Evolutionary conservation across 305 asterid species (phyloP), one percentile per base, ranked within the genome.

Genomic region (Vinca major): DNA sequence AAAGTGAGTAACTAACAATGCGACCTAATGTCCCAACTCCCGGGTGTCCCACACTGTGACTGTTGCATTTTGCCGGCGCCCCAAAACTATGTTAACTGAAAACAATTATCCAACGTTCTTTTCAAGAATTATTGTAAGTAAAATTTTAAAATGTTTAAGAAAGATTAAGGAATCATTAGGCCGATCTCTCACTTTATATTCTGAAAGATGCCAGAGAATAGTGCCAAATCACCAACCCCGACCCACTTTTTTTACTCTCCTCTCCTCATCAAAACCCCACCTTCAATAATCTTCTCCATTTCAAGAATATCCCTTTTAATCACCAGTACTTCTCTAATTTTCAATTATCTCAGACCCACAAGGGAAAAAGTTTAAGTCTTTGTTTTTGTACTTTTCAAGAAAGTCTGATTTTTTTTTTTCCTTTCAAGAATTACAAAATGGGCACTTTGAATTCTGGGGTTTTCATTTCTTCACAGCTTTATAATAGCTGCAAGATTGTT

Each of bases 351-450:
- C 71, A 7, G 37, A 19, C 68, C 65, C 63, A 21, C 26, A 49
- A 73, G 56, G 62, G 58, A 65, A 71, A 62, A 20, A 26, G 33
- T 26, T 26, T 70, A 68, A 53, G 54, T 17, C 73, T 65, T 80
- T 77, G 71, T 16, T 51, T 71, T 67, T 40, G 61, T 39, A 49
- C 41, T 62, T 48, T 9, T 58, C 68, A 72, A 66, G 65, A 54
- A 33, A 48, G n/a, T n/a, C 12, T 40, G 62, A 44, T 20, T 26
- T 26, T 26, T 1, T 26, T 26, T 26, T 12, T 55, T n/a, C n/a
- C n/a, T 47, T 7, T 55, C 47, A 56, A 66, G 69, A 60, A 68
- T 64, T 21, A 16, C 71, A 51, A 75, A 72, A 89, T 88, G 91
- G 75, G 67, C 69, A 75, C 74, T 20, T 54, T 77, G 75, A 80